Percentiles rank a stretch among this genome's conserved stretches.
Conservation (phyloP, 2,329 filamentous ascomycete species). For the Chaetomium globosum region DNA sequence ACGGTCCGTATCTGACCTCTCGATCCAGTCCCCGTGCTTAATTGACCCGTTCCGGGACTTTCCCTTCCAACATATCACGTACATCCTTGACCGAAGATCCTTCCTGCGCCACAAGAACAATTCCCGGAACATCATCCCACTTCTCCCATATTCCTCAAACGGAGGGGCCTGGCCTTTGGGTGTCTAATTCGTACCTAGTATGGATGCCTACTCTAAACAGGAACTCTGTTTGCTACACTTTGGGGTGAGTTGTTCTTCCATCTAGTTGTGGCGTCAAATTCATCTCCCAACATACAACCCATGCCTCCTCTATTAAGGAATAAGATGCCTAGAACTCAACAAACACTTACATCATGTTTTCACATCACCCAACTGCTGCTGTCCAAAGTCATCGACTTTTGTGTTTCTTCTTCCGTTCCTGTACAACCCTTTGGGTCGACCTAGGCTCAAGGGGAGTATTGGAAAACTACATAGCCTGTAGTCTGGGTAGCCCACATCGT, state of each 20-base stretch:
- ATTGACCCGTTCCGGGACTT: not conserved
- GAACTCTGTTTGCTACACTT: not conserved
- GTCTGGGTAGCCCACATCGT: not conserved
- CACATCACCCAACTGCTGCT: not conserved
- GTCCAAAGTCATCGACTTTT: not conserved
- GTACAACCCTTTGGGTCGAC: not conserved
- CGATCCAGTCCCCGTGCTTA: not conserved
- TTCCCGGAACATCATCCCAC: not conserved
- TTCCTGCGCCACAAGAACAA: not conserved
- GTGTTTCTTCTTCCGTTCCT: not conserved
- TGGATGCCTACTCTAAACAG: not conserved
- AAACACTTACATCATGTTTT: not conserved
- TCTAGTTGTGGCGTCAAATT: not conserved
- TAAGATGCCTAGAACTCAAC: not conserved
- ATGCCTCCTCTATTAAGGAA: not conserved
- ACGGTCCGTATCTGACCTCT: not conserved
- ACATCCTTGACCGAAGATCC: not conserved
- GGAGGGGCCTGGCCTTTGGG: not conserved
- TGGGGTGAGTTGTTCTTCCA: not conserved
- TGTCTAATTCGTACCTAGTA: not conserved
- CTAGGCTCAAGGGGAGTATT: not conserved
- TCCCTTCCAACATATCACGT: not conserved
- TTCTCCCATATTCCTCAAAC: not conserved
- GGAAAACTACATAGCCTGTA: not conserved
- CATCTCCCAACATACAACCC: not conserved